These are phyloP conservation scores for Candolleomyces efflorescens DNA, from an alignment of 768 basidiomycete species.

Conservation along the genomic window DNA sequence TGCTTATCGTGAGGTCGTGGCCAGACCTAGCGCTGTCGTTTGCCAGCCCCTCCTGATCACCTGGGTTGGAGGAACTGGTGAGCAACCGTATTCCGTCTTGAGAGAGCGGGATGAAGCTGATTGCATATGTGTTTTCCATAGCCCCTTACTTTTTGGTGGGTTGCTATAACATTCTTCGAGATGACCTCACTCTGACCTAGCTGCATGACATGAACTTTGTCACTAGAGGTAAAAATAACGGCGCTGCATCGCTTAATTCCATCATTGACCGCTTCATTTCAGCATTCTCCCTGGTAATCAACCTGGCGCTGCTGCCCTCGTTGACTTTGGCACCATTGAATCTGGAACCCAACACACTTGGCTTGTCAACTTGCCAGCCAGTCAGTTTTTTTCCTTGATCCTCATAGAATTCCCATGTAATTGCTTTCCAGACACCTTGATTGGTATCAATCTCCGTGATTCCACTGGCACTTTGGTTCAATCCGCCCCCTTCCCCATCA, in stretches of 20 bases:
- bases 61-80: slow-evolving; percentile 58
- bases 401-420: background rate
- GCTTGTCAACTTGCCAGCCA: slow-evolving; percentile 44
- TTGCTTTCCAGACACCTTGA: slow-evolving; percentile 33
- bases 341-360: slow-evolving; percentile 44
- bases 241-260: background rate
- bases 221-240: slow-evolving; percentile 6
- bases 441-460: slow-evolving; percentile 64
- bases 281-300: slow-evolving; percentile 54
- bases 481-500: slow-evolving; percentile 49
- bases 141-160: slow-evolving; percentile 62
- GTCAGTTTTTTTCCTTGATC: slow-evolving; percentile 25
- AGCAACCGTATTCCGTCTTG: slow-evolving; percentile 16
- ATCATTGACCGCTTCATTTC: background rate
- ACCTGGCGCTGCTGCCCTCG: slow-evolving; percentile 40
- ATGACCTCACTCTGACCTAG: background rate
- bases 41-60: slow-evolving; percentile 54
- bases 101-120: slow-evolving; percentile 8
- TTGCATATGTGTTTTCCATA: slow-evolving; percentile 19
- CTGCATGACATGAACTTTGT: background rate
- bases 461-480: slow-evolving; percentile 45
- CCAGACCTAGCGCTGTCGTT: slow-evolving; percentile 42
- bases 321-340: slow-evolving; percentile 32
- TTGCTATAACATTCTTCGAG: slow-evolving; percentile 19
- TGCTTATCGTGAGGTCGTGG: slow-evolving; percentile 7